Percentiles rank a stretch among this genome's conserved stretches.
Conservation (phyloP, 2,329 filamentous ascomycete genomes). For the Pseudonectria buxi region DNA sequence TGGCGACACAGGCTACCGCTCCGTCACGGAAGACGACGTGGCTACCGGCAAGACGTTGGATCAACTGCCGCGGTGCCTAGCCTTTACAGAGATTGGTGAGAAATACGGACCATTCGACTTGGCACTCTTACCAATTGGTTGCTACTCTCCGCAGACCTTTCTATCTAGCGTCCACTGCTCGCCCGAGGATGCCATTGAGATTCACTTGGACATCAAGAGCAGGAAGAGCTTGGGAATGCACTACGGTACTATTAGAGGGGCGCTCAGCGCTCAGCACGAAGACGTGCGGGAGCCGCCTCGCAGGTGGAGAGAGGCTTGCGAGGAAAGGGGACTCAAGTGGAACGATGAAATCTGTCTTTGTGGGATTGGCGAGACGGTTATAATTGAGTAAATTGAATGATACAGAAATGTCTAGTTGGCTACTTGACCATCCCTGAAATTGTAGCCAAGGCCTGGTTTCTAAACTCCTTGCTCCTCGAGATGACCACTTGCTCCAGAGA, state of each 20-base stretch:
- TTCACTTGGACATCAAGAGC: slow-evolving; percentile 73
- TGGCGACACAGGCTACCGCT: slow-evolving; percentile 78
- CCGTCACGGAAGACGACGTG: slow-evolving; percentile 59
- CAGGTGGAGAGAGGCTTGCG: slow-evolving; percentile 61
- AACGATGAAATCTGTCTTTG: slow-evolving; percentile 68
- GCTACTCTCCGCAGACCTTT: slow-evolving; percentile 63
- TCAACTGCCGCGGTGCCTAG: slow-evolving; percentile 62
- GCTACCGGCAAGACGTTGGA: slow-evolving; percentile 53
- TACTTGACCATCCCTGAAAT: too few relatives aligned
- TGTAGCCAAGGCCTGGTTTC: too few relatives aligned
- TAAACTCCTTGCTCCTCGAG: too few relatives aligned
- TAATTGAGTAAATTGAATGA: background rate
- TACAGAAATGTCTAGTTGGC: too few relatives aligned
- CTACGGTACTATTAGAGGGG: slow-evolving; percentile 71
- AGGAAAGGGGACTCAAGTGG: slow-evolving; percentile 54
- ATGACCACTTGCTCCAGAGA: too few relatives aligned
- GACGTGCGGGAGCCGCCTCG: slow-evolving; percentile 70
- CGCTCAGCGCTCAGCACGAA: slow-evolving; percentile 41
- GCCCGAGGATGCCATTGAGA: slow-evolving; percentile 74
- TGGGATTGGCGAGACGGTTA: slow-evolving; percentile 62
- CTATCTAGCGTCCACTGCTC: slow-evolving; percentile 74
- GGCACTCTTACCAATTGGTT: slow-evolving; percentile 80
- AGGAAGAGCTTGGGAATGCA: slow-evolving; percentile 73
- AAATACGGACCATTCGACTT: slow-evolving; percentile 75
- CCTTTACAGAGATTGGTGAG: slow-evolving; percentile 70